Base-by-base conservation (phyloP, 2,329 filamentous ascomycete genomes). In the Xylaria polymorpha region DNA sequence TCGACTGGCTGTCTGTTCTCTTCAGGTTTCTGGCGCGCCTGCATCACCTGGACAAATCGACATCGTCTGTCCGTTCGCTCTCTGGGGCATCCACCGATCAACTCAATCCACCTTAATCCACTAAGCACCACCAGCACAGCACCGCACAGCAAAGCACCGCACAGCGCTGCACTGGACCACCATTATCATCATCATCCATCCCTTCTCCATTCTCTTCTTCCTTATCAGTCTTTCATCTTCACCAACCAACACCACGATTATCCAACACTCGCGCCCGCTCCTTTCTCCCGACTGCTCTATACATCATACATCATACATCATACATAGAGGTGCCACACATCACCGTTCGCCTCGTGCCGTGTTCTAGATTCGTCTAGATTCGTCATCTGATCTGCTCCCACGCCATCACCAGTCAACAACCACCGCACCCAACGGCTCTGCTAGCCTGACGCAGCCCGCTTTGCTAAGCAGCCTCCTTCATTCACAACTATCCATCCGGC, bases 361-460 rank as follows among this genome's bases (percentile, higher is more conserved):
- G 73, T 74, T 67, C 48, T 71, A 66, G 71, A 75, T 71, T 71
- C 71, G 71, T 75, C 35, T 37, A 9, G 35, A 37, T 37, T 12
- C 65, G 60, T 70, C 65, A 62, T 70, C 67, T 67, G 55, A 61
- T 69, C 62, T 62, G 62, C 66, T 63, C 70, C 68, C 51, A 51
- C 50, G 57, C 25, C 20, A 29, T 44, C 60, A 48, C 48, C 51
- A 60, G 59, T 51, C 37, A 53, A 48, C 37, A 48, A 50, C 37
- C 44, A 48, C 64, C 57, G 44, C 63, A 60, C 57, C 61, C 65
- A 57, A 65, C 66, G 64, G 65, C 57, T 48, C 69, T 73, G 56
- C 67, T 73, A 67, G 73, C 66, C 72, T 70, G 69, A 73, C 67
- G 67, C 51, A 74, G 72, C 72, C 72, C 71, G 71, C 73, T 62